Evolutionary conservation across 1,284 basidiomycete genomes (phyloP).

Genomic region (Ganoderma lucidum): DNA sequence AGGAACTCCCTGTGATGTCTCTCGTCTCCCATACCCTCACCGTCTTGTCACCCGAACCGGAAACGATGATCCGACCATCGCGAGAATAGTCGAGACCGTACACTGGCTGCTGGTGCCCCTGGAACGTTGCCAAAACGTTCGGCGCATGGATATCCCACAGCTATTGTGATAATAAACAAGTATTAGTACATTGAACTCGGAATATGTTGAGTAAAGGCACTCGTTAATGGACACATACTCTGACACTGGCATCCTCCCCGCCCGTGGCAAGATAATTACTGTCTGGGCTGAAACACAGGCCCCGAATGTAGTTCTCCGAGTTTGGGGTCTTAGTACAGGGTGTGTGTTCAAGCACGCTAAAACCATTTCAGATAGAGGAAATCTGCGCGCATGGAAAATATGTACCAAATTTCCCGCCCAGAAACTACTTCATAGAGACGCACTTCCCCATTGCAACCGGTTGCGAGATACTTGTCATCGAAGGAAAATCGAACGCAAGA

Average conservation of each 20-base stretch:
- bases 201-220: too few relatives aligned
- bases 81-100: constrained; percentile 87
- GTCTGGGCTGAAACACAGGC: constrained; percentile 76
- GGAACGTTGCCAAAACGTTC: constrained; percentile 73
- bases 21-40: constrained; percentile 86
- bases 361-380: background rate
- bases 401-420: constrained; percentile 80
- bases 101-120: constrained; percentile 88
- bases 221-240: too few relatives aligned
- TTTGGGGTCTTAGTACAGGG: constrained; percentile 59
- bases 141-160: constrained; percentile 86
- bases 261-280: constrained; percentile 74
- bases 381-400: constrained; percentile 19
- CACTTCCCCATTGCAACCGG: constrained; percentile 90
- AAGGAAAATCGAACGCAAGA: constrained; percentile 93
- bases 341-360: constrained; percentile 66
- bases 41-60: constrained; percentile 86
- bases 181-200: too few relatives aligned
- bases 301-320: constrained; percentile 63
- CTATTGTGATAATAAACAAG: constrained; percentile 42
- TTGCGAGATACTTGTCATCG: constrained; percentile 89
- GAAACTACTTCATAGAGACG: constrained; percentile 93
- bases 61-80: constrained; percentile 83
- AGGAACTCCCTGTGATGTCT: constrained; percentile 47
- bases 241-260: constrained; percentile 59